phyloP scores from a whole-genome alignment of 805 yeast genomes.

The Nadsonia fulvescens region DNA sequence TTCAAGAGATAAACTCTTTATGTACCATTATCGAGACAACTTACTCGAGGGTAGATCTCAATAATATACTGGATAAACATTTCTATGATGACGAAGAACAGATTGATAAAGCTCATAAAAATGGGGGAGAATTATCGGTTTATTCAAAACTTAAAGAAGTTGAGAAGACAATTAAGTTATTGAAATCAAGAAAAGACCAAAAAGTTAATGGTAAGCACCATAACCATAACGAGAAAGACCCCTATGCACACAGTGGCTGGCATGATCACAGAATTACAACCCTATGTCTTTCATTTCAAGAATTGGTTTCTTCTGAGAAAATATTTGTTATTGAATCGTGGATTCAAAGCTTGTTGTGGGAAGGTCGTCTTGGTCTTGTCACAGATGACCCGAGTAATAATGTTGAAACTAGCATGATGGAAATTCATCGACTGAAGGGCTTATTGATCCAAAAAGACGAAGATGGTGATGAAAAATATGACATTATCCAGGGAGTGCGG shows the following conservation, averaged over 20 bases:
- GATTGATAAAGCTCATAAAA: constrained; percentile 10
- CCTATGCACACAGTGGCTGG: constrained; percentile 9
- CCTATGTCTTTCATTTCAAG: constrained; percentile 28
- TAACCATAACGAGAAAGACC: no score
- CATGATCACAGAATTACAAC: constrained; percentile 30
- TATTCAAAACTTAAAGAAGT: no score
- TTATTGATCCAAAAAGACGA: constrained; percentile 28
- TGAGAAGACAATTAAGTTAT: no score
- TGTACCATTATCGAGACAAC: constrained; percentile 52
- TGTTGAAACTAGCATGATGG: no score
- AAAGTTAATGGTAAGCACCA: constrained; percentile 6
- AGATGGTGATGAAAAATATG: constrained; percentile 23
- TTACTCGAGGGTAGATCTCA: constrained; percentile 59
- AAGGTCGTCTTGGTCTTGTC: constrained; percentile 24
- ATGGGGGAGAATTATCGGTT: no score
- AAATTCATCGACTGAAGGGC: constrained; percentile 75
- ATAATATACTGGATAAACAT: constrained; percentile 53
- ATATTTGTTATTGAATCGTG: constrained; percentile 50
- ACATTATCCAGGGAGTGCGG: constrained; percentile 85
- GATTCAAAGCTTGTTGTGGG: constrained; percentile 68
- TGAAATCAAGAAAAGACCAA: no score
- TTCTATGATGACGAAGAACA: constrained; percentile 38
- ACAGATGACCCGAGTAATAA: no score
- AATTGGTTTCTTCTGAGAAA: constrained; percentile 21
- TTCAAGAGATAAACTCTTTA: constrained; percentile 41